Percentiles rank a stretch among this genome's conserved stretches.
phyloP scores from a whole-genome alignment of 83 land plant species.

The Picea engelmannii region DNA sequence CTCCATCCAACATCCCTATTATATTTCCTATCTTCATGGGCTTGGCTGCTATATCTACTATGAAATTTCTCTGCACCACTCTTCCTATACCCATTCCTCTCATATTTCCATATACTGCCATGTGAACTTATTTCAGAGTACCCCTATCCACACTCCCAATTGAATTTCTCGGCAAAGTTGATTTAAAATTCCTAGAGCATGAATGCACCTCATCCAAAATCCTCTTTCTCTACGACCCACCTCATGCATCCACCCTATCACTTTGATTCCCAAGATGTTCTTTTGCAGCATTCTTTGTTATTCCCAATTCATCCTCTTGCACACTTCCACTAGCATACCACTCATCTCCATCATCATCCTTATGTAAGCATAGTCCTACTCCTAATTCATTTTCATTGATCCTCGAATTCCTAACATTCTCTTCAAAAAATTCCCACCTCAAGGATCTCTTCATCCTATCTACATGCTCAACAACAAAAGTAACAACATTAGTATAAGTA shows the following conservation, averaged over 20 bases:
- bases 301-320: constrained; percentile 2
- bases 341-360: background rate
- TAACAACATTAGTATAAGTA: background rate
- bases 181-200: constrained; percentile 30
- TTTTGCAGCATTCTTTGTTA: background rate
- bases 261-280: background rate
- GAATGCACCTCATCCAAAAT: constrained; percentile 27
- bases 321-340: background rate
- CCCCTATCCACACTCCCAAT: constrained; percentile 4
- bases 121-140: constrained; percentile 34
- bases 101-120: constrained; percentile 18
- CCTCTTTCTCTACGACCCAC: constrained; percentile 4
- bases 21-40: constrained; percentile 31
- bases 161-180: constrained; percentile 36
- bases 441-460: constrained; percentile 6
- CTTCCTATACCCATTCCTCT: constrained; percentile 17
- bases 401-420: constrained; percentile 28
- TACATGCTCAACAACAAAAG: background rate
- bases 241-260: background rate
- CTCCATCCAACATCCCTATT: constrained; percentile 18
- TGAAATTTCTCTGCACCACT: constrained; percentile 32
- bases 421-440: constrained; percentile 23
- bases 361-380: constrained; percentile 6
- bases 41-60: constrained; percentile 14
- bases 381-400: constrained; percentile 18